phyloP scores from a whole-genome alignment of 2,329 filamentous ascomycete species.

The Phialophora macrospora region DNA sequence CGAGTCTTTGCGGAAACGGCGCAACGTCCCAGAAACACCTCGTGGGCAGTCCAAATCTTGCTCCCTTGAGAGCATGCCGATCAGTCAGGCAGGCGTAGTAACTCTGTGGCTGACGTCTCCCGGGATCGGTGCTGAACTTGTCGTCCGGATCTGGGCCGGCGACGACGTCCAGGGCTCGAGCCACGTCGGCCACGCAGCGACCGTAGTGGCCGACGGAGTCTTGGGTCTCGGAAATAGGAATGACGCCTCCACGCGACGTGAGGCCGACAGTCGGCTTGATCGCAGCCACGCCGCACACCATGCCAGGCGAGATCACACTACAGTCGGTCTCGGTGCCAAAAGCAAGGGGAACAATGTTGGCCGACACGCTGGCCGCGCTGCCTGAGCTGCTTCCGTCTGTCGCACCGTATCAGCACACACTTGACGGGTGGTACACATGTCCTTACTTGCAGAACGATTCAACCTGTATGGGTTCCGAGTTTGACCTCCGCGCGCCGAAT shows the following conservation, averaged over 20 bases:
- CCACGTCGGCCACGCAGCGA: conserved; percentile 38
- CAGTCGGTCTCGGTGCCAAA: conserved; percentile 47
- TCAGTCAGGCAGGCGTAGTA: conserved; percentile 30
- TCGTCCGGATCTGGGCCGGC: conserved; percentile 33
- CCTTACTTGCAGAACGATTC: conserved; percentile 32
- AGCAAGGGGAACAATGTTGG: conserved; percentile 44
- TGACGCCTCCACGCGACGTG: conserved; percentile 42
- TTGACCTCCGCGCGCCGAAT: conserved; percentile 68
- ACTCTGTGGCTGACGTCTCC: conserved; percentile 28
- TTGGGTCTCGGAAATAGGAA: conserved; percentile 41
- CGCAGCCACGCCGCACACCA: conserved; percentile 43
- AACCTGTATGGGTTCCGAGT: conserved; percentile 65
- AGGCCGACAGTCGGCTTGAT: conserved; percentile 45
- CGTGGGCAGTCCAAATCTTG: conserved; percentile 44
- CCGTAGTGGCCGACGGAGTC: conserved; percentile 40
- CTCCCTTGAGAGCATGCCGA: conserved; percentile 33
- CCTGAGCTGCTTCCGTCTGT: conserved; percentile 40
- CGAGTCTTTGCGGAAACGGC: conserved; percentile 46
- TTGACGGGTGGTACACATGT: neutral
- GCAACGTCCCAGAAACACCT: conserved; percentile 53
- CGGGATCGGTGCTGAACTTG: conserved; percentile 27
- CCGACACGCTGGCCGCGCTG: conserved; percentile 44
- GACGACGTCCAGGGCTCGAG: conserved; percentile 31
- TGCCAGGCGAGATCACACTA: conserved; percentile 43
- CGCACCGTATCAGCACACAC: conserved; percentile 15